Evolutionary conservation across 1,139 yeast species (phyloP).

Genomic region (Yamadazyma spencermartinsiae): DNA sequence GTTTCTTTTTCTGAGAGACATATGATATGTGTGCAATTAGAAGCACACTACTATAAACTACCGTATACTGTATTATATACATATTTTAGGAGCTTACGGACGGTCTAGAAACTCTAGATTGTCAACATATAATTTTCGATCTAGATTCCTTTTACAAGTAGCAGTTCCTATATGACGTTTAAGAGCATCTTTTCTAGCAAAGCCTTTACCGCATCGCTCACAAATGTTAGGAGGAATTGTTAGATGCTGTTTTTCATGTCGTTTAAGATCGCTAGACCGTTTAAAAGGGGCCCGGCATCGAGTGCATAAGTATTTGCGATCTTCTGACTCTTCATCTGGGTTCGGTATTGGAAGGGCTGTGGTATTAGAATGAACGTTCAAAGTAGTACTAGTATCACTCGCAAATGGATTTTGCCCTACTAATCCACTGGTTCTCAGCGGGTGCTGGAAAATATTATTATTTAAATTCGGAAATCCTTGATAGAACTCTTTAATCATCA

Average conservation of each 20-base stretch:
- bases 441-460: slow-evolving; percentile 36
- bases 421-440: slow-evolving; percentile 8
- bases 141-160: slow-evolving; percentile 69
- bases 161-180: slow-evolving; percentile 71
- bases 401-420: slow-evolving; percentile 11
- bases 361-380: background rate
- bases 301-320: slow-evolving; percentile 42
- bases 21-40: too few relatives aligned
- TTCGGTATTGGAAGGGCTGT: background rate
- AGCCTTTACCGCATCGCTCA: slow-evolving; percentile 73
- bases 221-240: slow-evolving; percentile 68
- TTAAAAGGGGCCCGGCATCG: slow-evolving; percentile 59
- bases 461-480: slow-evolving; percentile 45
- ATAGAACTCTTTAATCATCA: slow-evolving; percentile 46
- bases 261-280: slow-evolving; percentile 61
- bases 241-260: slow-evolving; percentile 64
- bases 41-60: too few relatives aligned
- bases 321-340: slow-evolving; percentile 9
- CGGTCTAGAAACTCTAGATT: slow-evolving; percentile 30
- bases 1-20: slow-evolving; percentile 1
- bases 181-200: slow-evolving; percentile 79
- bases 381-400: background rate
- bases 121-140: slow-evolving; percentile 41
- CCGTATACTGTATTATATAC: background rate
- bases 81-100: background rate